Conservation (phyloP, 176 grass and related monocot species). For the Alopecurus myosuroides region DNA sequence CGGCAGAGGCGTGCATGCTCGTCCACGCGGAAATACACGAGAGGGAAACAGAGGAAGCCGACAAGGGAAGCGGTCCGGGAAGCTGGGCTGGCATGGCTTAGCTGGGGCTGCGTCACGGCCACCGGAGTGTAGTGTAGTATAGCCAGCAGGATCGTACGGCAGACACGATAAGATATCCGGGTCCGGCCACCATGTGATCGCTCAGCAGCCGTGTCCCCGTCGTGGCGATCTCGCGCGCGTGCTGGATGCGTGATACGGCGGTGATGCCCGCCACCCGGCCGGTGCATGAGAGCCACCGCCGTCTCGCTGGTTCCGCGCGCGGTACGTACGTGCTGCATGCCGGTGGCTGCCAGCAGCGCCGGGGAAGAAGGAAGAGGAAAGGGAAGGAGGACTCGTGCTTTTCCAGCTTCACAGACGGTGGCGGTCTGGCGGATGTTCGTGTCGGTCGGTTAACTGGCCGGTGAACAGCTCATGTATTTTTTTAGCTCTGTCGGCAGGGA, state of each 20-base stretch:
- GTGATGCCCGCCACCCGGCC: too few species aligned
- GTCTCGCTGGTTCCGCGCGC: too few species aligned
- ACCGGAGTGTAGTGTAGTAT: background rate
- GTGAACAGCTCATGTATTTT: background rate
- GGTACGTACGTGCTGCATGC: background rate
- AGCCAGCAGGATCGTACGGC: too few species aligned
- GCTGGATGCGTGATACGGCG: background rate
- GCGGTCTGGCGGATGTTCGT: background rate
- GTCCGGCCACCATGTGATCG: background rate
- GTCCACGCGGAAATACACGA: background rate
- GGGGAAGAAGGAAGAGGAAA: background rate
- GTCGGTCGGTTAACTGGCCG: background rate
- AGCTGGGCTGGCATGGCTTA: background rate
- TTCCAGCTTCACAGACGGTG: background rate
- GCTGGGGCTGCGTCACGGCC: background rate
- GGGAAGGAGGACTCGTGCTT: background rate
- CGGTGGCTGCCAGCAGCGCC: background rate
- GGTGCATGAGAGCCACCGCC: background rate
- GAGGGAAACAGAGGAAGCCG: background rate
- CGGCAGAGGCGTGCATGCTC: background rate
- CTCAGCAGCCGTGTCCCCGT: background rate
- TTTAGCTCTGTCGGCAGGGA: background rate
- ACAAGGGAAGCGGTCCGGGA: background rate
- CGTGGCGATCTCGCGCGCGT: background rate
- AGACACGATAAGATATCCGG: background rate